Conservation (phyloP, 805 yeast genomes). For the Wickerhamomyces sydowiorum region DNA sequence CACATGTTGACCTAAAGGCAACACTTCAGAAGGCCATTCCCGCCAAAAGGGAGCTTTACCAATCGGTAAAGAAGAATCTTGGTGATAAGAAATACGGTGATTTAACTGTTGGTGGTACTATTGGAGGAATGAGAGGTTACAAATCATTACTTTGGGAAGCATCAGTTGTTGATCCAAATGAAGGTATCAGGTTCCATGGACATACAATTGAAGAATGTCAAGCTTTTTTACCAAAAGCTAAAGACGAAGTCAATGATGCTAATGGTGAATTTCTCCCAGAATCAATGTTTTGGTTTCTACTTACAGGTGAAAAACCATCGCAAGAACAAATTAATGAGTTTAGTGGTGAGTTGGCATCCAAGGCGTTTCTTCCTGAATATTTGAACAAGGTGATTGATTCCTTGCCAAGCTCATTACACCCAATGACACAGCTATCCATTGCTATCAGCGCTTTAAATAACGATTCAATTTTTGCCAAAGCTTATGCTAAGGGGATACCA, state of each 20-base stretch:
- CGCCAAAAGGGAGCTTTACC: slow-evolving; percentile 32
- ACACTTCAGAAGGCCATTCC: slow-evolving; percentile 33
- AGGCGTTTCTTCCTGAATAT: slow-evolving; percentile 61
- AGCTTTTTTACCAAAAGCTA: slow-evolving; percentile 51
- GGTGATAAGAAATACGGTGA: slow-evolving; percentile 36
- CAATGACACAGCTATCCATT: slow-evolving; percentile 79
- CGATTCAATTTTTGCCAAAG: slow-evolving; percentile 65
- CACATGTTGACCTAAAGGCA: slow-evolving; percentile 19
- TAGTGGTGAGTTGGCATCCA: slow-evolving; percentile 56
- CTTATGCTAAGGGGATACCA: slow-evolving; percentile 64
- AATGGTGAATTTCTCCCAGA: slow-evolving; percentile 66
- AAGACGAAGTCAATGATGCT: slow-evolving; percentile 16
- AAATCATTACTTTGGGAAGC: slow-evolving; percentile 77
- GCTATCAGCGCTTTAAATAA: slow-evolving; percentile 70
- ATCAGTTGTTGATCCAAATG: slow-evolving; percentile 67
- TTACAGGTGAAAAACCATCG: slow-evolving; percentile 70
- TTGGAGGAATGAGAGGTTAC: slow-evolving; percentile 81
- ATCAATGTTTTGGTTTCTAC: slow-evolving; percentile 70
- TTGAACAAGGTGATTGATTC: slow-evolving; percentile 54
- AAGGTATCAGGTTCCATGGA: slow-evolving; percentile 78
- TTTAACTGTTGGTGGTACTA: slow-evolving; percentile 35
- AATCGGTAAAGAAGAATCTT: slow-evolving; percentile 32
- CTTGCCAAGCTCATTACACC: slow-evolving; percentile 66
- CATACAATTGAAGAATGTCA: slow-evolving; percentile 71
- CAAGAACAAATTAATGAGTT: slow-evolving; percentile 50